Evolutionary conservation across 140 eudicot genomes (phyloP), one percentile per base, ranked within the genome.

Genomic region (Flaveria floridana): DNA sequence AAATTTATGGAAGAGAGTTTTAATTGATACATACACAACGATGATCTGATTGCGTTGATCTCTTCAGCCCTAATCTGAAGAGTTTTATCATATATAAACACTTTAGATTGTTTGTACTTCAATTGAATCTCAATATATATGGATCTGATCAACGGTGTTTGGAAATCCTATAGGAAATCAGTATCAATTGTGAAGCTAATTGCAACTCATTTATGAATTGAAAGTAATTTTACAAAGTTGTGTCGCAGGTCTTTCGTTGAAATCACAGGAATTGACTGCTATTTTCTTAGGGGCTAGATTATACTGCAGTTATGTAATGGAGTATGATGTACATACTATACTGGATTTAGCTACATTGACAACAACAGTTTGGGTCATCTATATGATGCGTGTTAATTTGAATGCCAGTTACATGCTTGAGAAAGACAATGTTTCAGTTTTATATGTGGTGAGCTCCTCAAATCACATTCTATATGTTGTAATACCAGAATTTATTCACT

Each of bases 291-390:
- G 86, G 56, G 85, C 80, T 48, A 86, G 88, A 79, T 66, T 86
- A 48, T 84, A 84, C 65, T 81, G 86, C 83, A 84, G 85, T 78
- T 81, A 81, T 56, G 86, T 82, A 14, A 87, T 87, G 85, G 88
- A 87, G 77, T 82, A 79, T 37, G 91, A 84, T 55, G 84, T 84
- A 69, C 89, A 87, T 76, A 87, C 89, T 41, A 44, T 84, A 72
- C 85, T 87, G 63, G 89, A 87, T 62, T 84, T 85, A 57, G 82
- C 85, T 58, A 82, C 91, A 52, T 63, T 87, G 68, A 85, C 82
- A 55, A 55, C 87, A 15, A 87, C 91, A 23, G 52, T 87, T 71
- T 87, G 89, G 89, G 91, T 84, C 34, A 87, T 87, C 34, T 87
- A 84, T 61, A 87, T 87, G 91, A 87, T 87, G 42, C 89, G 91